phyloP scores from a whole-genome alignment of 2,329 filamentous ascomycete species.

The Aspergillus sp. region DNA sequence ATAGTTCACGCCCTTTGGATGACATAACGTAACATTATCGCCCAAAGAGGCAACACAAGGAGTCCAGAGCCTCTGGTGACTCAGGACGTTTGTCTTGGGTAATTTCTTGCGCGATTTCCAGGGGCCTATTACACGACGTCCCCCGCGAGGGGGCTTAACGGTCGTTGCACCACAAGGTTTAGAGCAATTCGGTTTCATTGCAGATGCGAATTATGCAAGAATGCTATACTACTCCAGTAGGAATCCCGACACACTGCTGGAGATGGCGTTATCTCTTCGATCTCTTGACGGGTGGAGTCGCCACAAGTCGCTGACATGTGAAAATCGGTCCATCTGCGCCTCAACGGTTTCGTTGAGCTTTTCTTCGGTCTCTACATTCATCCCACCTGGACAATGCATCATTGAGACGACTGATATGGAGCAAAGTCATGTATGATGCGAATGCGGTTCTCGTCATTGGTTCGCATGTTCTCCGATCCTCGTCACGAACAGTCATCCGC shows the following conservation, averaged over 20 bases:
- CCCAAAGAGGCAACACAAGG: neutral
- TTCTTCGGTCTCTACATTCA: neutral
- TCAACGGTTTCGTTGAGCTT: conserved; percentile 5
- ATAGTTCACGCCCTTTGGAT: neutral
- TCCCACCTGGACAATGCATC: neutral
- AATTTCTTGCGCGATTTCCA: neutral
- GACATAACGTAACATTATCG: neutral
- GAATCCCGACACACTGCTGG: no score
- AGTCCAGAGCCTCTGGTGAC: neutral
- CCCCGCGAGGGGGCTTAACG: no score
- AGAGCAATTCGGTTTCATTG: no score
- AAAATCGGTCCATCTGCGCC: conserved; percentile 17
- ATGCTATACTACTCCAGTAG: no score
- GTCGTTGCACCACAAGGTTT: no score
- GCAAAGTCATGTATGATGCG: no score
- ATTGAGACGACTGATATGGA: no score
- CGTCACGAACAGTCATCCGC: neutral
- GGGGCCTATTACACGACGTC: no score
- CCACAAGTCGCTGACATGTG: conserved; percentile 18
- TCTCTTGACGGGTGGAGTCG: neutral
- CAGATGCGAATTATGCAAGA: no score
- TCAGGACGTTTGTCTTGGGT: neutral
- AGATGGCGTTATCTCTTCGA: no score
- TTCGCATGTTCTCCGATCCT: neutral
- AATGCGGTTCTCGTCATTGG: no score